phyloP scores from a whole-genome alignment of 2,329 filamentous ascomycete species.

The Teratosphaeria zuluensis region DNA sequence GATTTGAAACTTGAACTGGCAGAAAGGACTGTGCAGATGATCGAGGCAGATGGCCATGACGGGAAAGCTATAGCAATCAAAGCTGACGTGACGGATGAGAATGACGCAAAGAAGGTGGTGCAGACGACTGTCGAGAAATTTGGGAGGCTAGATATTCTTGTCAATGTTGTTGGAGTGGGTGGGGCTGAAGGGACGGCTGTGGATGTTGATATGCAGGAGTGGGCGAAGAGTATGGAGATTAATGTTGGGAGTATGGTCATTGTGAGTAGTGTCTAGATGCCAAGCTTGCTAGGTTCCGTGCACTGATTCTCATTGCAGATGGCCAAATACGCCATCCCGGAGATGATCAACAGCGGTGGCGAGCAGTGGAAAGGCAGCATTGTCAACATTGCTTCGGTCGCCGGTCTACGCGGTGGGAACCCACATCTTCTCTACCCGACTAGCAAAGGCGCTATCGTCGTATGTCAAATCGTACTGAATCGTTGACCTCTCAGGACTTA shows the following conservation, averaged over 20 bases:
- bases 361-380: slow-evolving; percentile 41
- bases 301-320: slow-evolving; percentile 1
- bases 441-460: slow-evolving; percentile 43
- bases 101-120: slow-evolving; percentile 40
- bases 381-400: slow-evolving; percentile 55
- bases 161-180: slow-evolving; percentile 56
- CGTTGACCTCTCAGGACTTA: background rate
- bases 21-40: slow-evolving; percentile 45
- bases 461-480: slow-evolving; percentile 7
- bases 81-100: slow-evolving; percentile 47
- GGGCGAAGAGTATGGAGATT: slow-evolving; percentile 48
- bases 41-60: slow-evolving; percentile 31
- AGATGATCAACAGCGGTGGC: slow-evolving; percentile 46
- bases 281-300: background rate
- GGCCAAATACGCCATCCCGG: slow-evolving; percentile 50
- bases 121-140: slow-evolving; percentile 38
- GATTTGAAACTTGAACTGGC: slow-evolving; percentile 45
- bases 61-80: slow-evolving; percentile 32
- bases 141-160: slow-evolving; percentile 51
- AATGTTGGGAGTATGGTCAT: slow-evolving; percentile 61
- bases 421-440: slow-evolving; percentile 46
- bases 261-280: slow-evolving; percentile 14
- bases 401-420: slow-evolving; percentile 46
- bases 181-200: slow-evolving; percentile 51
- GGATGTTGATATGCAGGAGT: slow-evolving; percentile 50